Evolutionary conservation across 306 rosid species (phyloP), one percentile per base, ranked within the genome.

Genomic region (Pterocarpus santalinus): DNA sequence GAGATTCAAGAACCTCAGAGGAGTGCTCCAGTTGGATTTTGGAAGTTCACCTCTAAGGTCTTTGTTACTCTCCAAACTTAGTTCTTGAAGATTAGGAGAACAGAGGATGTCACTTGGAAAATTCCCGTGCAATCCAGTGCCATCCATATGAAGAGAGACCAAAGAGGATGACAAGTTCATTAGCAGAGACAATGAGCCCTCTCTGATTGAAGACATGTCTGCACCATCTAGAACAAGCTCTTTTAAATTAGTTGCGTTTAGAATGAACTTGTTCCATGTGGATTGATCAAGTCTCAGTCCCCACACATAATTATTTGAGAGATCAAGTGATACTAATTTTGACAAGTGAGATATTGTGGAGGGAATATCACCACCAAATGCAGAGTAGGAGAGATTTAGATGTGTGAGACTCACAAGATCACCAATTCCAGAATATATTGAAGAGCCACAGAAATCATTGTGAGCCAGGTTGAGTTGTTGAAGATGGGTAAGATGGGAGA

Each of bases 291-390:
- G 1, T 22, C 32, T 55, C 38, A 73, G 0, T 0, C 3, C 9
- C 14, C 28, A 22, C 28, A 47, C 5, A 16, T n/a, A 0, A 16
- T n/a, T 0, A 55, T 1, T 0, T 17, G 61, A 17, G 7, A 84
- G 75, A 80, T 64, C 72, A 63, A 84, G 85, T 44, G 85, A 80
- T 38, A 17, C 52, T 58, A 84, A 70, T 55, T 75, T 84, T n/a
- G 85, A 84, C 30, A 84, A 66, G 22, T 28, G 76, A 34, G 87
- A 80, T 72, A 85, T 76, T 76, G 56, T 44, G 35, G 80, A 64
- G n/a, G 85, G 56, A 76, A 85, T 17, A 65, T 72, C 36, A 56
- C 82, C 75, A 4, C 0, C 0, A 3, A 70, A 32, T 41, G 0
- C 2, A 4, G 55, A 64, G 0, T 0, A 0, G 16, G 83, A 81